Evolutionary conservation across 176 grass and related monocot species (phyloP).

Genomic region (Bothriochloa decipiens): DNA sequence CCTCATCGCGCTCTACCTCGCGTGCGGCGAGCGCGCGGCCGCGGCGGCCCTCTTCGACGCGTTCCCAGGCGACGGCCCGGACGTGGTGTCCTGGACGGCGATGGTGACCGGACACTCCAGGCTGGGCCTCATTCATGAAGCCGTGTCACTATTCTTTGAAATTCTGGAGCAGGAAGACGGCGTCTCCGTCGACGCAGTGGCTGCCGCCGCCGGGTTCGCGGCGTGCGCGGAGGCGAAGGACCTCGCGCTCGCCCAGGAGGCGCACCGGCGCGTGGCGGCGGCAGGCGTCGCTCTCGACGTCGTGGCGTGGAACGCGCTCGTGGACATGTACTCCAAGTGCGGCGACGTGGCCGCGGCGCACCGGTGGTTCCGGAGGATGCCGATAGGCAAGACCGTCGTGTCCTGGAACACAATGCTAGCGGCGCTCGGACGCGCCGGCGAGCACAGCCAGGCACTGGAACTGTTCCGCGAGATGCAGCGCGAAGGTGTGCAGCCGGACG

Average conservation of each 20-base stretch:
- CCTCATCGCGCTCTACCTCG: slow-evolving; percentile 47
- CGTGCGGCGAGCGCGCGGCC: not conserved
- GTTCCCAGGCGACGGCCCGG: slow-evolving; percentile 22
- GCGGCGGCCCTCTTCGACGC: not conserved
- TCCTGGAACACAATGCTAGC: slow-evolving; percentile 83
- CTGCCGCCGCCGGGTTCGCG: slow-evolving; percentile 50
- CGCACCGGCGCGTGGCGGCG: slow-evolving; percentile 49
- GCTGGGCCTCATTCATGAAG: slow-evolving; percentile 13
- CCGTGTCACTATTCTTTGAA: slow-evolving; percentile 37
- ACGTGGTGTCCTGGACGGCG: slow-evolving; percentile 60
- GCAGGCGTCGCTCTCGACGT: slow-evolving; percentile 46
- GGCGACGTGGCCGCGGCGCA: slow-evolving; percentile 54
- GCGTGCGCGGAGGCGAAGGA: slow-evolving; percentile 54
- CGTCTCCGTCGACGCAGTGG: slow-evolving; percentile 34
- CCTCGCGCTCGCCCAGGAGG: slow-evolving; percentile 42
- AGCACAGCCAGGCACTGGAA: slow-evolving; percentile 18
- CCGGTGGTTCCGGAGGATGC: slow-evolving; percentile 51
- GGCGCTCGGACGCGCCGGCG: slow-evolving; percentile 29
- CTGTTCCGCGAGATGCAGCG: slow-evolving; percentile 65
- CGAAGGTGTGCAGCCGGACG: slow-evolving; percentile 38
- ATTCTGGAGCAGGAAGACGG: slow-evolving; percentile 24
- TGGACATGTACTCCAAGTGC: slow-evolving; percentile 82
- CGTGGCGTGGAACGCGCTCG: slow-evolving; percentile 71
- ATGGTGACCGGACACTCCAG: slow-evolving; percentile 42
- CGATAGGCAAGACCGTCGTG: slow-evolving; percentile 46